Evolutionary conservation across 2,329 filamentous ascomycete species (phyloP).

Genomic region (Verruconis gallopava): DNA sequence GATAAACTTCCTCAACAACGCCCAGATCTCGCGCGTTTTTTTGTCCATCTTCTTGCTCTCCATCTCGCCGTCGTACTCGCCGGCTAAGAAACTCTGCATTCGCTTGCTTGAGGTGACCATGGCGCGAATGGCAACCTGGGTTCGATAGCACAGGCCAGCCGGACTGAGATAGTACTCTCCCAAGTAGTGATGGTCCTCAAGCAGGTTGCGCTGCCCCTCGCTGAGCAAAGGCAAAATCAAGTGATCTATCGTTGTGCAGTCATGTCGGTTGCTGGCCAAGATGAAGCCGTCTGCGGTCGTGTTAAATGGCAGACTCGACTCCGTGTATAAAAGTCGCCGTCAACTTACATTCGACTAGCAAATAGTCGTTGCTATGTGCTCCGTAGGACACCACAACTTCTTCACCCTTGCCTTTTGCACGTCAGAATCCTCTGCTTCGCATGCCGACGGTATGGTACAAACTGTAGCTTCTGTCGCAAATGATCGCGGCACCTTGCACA

Average conservation of each 20-base stretch:
- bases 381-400: slow-evolving; percentile 62
- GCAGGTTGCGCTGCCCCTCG: slow-evolving; percentile 18
- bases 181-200: slow-evolving; percentile 32
- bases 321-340: not conserved
- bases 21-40: no score
- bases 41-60: no score
- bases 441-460: not conserved
- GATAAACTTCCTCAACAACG: no score
- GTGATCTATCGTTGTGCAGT: slow-evolving; percentile 30
- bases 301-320: not conserved
- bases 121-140: slow-evolving; percentile 6
- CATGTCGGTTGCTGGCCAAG: slow-evolving; percentile 23
- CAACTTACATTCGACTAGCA: slow-evolving; percentile 47
- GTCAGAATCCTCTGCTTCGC: not conserved
- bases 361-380: slow-evolving; percentile 56
- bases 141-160: slow-evolving; percentile 7
- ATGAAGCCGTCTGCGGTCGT: slow-evolving; percentile 29
- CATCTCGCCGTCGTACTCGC: no score
- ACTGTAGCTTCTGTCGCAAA: slow-evolving; percentile 5
- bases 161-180: slow-evolving; percentile 16
- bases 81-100: slow-evolving; percentile 4
- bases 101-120: not conserved
- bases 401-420: slow-evolving; percentile 33
- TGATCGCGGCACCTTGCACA: not conserved
- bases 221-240: slow-evolving; percentile 27